Evolutionary conservation across 2,329 filamentous ascomycete genomes (phyloP).

Genomic region (Drechslerella stenobrocha): DNA sequence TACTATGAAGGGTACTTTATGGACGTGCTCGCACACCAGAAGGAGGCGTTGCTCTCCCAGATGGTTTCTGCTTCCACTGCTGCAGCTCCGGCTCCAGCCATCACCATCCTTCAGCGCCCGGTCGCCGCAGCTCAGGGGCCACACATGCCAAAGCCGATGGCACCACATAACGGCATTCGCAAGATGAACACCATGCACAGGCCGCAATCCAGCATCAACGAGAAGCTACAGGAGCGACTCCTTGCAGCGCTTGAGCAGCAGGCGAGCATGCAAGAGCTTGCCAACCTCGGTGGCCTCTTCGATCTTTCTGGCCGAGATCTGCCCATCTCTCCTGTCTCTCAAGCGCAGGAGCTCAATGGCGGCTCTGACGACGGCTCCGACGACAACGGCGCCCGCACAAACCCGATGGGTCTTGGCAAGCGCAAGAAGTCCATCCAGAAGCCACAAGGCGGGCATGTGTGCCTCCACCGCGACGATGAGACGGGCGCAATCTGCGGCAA

Average conservation of each 20-base stretch:
- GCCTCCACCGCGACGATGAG: slow-evolving; percentile 95
- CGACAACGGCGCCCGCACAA: slow-evolving; percentile 24
- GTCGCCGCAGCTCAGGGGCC: slow-evolving; percentile 52
- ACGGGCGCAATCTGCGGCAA: slow-evolving; percentile 84
- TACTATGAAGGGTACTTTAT: slow-evolving; percentile 97
- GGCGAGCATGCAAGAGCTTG: slow-evolving; percentile 40
- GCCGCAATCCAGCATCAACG: slow-evolving; percentile 42
- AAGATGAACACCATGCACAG: slow-evolving; percentile 51
- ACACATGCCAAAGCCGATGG: slow-evolving; percentile 37
- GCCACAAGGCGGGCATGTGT: slow-evolving; percentile 71
- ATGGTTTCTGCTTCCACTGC: slow-evolving; percentile 60
- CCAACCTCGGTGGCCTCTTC: slow-evolving; percentile 31
- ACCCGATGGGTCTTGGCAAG: slow-evolving; percentile 56
- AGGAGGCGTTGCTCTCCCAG: slow-evolving; percentile 63
- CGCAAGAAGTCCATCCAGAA: slow-evolving; percentile 64
- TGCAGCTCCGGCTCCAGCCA: slow-evolving; percentile 13
- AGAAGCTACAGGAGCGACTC: slow-evolving; percentile 46
- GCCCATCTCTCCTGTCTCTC: slow-evolving; percentile 52
- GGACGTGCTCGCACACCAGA: slow-evolving; percentile 81
- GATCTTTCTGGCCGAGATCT: slow-evolving; percentile 31
- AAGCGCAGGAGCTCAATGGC: slow-evolving; percentile 61
- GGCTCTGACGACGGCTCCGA: slow-evolving; percentile 42
- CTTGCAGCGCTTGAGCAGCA: slow-evolving; percentile 45
- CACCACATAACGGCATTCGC: slow-evolving; percentile 46
- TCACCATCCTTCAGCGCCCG: slow-evolving; percentile 26